Percentiles rank a stretch among this genome's conserved stretches.
These are phyloP conservation scores for Phialophora macrospora DNA, from an alignment of 2,329 filamentous ascomycete species.

Conservation along the genomic window DNA sequence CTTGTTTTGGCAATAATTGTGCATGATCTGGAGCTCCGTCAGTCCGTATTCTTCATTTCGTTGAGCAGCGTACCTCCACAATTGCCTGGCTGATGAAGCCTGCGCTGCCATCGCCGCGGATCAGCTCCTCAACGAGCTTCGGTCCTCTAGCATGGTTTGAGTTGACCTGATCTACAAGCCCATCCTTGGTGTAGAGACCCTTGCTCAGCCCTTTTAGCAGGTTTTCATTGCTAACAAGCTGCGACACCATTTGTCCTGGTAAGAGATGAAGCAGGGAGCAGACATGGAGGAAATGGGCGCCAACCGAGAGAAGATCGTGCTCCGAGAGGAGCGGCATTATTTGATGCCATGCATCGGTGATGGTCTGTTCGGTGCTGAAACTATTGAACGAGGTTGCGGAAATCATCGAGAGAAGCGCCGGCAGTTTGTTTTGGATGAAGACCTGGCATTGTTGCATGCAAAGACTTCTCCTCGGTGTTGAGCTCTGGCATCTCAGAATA, in stretches of 20 bases:
- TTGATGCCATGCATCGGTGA: conserved; percentile 69
- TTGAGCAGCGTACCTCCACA: conserved; percentile 61
- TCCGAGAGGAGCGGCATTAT: conserved; percentile 67
- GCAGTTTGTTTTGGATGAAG: conserved; percentile 79
- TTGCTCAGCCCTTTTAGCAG: conserved; percentile 74
- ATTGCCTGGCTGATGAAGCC: conserved; percentile 81
- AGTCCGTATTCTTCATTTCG: background rate
- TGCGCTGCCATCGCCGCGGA: conserved; percentile 89
- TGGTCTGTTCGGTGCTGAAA: conserved; percentile 66
- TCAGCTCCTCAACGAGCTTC: conserved; percentile 77
- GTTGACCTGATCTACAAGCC: conserved; percentile 76
- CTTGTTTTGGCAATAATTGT: conserved; percentile 62
- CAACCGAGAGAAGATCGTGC: conserved; percentile 69
- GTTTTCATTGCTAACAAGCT: conserved; percentile 80
- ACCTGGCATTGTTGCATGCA: conserved; percentile 69
- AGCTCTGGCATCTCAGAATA: conserved; percentile 74
- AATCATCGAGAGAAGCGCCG: conserved; percentile 64
- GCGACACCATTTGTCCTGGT: conserved; percentile 74
- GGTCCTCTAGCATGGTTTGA: conserved; percentile 73
- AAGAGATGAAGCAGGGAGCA: conserved; percentile 90
- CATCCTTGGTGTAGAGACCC: conserved; percentile 76
- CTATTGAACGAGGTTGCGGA: conserved; percentile 62
- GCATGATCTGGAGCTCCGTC: conserved; percentile 50
- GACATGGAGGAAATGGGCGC: conserved; percentile 84
- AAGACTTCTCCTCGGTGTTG: conserved; percentile 51